Evolutionary conservation across 768 basidiomycete genomes (phyloP).

Genomic region (Pulveroboletus sp.): DNA sequence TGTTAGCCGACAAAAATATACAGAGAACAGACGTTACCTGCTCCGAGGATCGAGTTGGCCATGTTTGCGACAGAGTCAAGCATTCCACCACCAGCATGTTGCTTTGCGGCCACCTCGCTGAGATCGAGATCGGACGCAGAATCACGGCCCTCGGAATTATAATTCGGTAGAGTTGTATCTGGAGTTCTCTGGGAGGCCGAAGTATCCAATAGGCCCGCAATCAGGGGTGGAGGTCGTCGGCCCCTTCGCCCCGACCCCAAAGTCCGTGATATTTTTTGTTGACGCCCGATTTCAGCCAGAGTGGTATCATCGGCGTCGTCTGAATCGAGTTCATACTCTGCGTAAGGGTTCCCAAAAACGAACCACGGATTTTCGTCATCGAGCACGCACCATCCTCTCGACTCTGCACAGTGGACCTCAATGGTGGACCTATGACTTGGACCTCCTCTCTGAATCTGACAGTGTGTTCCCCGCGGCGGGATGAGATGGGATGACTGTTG

Average conservation of each 20-base stretch:
- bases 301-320: conserved; percentile 70
- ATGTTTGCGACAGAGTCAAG: conserved; percentile 84
- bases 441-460: conserved; percentile 70
- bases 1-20: conserved; percentile 14
- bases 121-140: conserved; percentile 42
- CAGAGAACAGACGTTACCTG: conserved; percentile 48
- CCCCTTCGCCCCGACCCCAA: conserved; percentile 35
- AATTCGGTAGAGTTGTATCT: conserved; percentile 53
- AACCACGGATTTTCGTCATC: background rate
- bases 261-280: conserved; percentile 20
- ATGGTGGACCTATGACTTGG: conserved; percentile 60
- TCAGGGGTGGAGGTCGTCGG: conserved; percentile 67
- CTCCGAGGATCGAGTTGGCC: conserved; percentile 95
- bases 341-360: conserved; percentile 7
- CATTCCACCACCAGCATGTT: conserved; percentile 66
- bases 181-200: conserved; percentile 51
- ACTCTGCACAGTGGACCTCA: conserved; percentile 70
- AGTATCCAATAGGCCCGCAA: conserved; percentile 72
- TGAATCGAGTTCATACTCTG: conserved; percentile 81
- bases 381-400: conserved; percentile 74
- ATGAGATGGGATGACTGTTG: conserved; percentile 30
- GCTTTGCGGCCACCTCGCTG: conserved; percentile 67
- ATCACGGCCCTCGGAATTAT: conserved; percentile 32
- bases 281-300: conserved; percentile 29
- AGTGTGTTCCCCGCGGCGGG: conserved; percentile 39